Conservation (phyloP, 2,329 filamentous ascomycete species). For the Colletotrichum gigasporum region DNA sequence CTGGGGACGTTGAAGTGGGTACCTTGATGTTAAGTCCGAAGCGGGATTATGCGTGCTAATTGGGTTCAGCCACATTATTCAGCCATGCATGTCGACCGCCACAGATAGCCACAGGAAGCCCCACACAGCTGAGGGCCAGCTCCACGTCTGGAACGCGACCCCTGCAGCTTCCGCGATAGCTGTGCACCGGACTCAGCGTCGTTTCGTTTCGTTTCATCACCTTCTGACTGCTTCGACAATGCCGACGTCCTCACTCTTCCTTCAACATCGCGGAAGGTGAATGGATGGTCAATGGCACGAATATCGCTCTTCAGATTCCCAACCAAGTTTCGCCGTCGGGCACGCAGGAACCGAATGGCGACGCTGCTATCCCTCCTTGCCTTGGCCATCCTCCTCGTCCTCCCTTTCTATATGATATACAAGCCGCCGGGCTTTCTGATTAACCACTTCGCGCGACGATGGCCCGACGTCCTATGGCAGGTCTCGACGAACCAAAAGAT, state of each 20-base stretch:
- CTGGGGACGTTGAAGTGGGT: not conserved
- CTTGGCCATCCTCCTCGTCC: conserved; percentile 45
- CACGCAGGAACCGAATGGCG: conserved; percentile 67
- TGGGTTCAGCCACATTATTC: conserved; percentile 4
- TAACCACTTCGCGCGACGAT: conserved; percentile 73
- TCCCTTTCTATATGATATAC: conserved; percentile 64
- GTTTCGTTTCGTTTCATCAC: conserved; percentile 20
- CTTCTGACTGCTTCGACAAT: conserved; percentile 1
- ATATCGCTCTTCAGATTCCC: conserved; percentile 63
- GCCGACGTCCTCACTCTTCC: not conserved
- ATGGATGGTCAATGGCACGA: conserved; percentile 36
- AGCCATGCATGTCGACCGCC: not conserved
- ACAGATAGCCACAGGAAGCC: not conserved
- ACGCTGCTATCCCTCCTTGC: conserved; percentile 56
- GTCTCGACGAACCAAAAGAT: conserved; percentile 67
- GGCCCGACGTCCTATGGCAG: conserved; percentile 84
- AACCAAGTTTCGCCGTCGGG: conserved; percentile 65
- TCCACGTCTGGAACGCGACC: conserved; percentile 12
- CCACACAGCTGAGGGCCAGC: not conserved
- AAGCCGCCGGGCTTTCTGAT: conserved; percentile 81
- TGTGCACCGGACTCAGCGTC: conserved; percentile 8
- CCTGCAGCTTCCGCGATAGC: conserved; percentile 19
- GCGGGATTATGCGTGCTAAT: not conserved
- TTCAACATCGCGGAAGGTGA: conserved; percentile 18
- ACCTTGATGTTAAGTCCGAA: not conserved